A percentile compares a stretch with the other conserved stretches of the same genome.
Evolutionary conservation across 164 flowering plant genomes (phyloP).

Genomic region (Stephania yunnanensis): DNA sequence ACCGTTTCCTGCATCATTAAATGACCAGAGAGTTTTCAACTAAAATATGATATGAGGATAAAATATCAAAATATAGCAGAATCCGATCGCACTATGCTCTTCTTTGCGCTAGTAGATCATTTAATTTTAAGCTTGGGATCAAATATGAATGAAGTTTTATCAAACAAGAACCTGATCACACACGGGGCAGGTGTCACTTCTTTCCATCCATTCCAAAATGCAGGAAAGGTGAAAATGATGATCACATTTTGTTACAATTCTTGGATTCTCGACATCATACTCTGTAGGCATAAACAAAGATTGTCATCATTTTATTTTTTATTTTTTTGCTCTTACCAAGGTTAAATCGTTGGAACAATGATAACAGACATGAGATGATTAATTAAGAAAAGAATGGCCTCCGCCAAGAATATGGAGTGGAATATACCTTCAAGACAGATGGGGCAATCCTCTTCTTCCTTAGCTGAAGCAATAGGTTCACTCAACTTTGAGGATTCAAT

Average conservation of each 20-base stretch:
- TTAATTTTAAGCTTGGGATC: neutral
- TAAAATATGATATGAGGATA: neutral
- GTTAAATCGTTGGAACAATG: neutral
- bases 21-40: neutral
- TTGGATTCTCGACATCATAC: conserved; percentile 68
- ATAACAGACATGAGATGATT: neutral
- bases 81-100: neutral
- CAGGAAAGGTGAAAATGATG: conserved; percentile 87
- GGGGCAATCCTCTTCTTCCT: conserved; percentile 83
- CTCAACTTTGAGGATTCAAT: conserved; percentile 30
- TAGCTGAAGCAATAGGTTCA: conserved; percentile 19
- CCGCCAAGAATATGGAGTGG: neutral
- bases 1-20: conserved; percentile 34
- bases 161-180: conserved; percentile 64
- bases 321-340: too few relatives aligned
- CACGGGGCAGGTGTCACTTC: conserved; percentile 80
- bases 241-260: conserved; percentile 51
- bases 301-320: too few relatives aligned
- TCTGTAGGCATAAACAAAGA: conserved; percentile 33
- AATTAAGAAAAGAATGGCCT: neutral
- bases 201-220: conserved; percentile 93
- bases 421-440: conserved; percentile 80
- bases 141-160: neutral
- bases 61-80: neutral
- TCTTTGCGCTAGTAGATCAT: neutral